Conservation (phyloP, 2,329 filamentous ascomycete genomes). For the Pestalotiopsis sp. region DNA sequence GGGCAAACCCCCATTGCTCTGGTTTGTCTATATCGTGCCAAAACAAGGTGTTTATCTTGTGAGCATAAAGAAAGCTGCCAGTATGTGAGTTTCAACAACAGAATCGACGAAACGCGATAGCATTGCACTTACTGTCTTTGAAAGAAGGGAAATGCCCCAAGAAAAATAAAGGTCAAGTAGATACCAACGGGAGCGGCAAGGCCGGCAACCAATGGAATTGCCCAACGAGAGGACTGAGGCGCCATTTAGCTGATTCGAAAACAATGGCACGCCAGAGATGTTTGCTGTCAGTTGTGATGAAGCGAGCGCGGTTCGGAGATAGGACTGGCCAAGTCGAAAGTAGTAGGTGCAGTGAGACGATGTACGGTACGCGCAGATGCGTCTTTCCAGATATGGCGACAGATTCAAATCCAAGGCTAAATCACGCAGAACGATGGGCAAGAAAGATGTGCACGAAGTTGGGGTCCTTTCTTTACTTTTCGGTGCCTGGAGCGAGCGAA, state of each 20-base stretch:
- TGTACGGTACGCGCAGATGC: no score
- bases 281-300: not conserved
- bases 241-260: conserved; percentile 25
- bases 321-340: not conserved
- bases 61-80: conserved; percentile 78
- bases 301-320: not conserved
- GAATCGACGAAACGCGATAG: not conserved
- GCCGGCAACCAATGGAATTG: conserved; percentile 48
- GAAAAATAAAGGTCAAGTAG: conserved; percentile 68
- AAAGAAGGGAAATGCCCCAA: conserved; percentile 69
- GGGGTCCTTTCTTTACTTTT: no score
- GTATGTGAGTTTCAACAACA: conserved; percentile 3
- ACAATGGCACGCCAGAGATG: not conserved
- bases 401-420: no score
- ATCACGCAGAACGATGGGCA: no score
- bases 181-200: conserved; percentile 62
- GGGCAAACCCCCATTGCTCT: conserved; percentile 84
- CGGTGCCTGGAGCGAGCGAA: not conserved
- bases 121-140: conserved; percentile 73
- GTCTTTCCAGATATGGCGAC: no score
- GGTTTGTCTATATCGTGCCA: conserved; percentile 76
- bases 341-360: not conserved
- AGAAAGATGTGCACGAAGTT: no score
- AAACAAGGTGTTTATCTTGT: conserved; percentile 74
- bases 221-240: conserved; percentile 31